Conservation (phyloP, 345 rosid species). For the Euphorbia lathyris region DNA sequence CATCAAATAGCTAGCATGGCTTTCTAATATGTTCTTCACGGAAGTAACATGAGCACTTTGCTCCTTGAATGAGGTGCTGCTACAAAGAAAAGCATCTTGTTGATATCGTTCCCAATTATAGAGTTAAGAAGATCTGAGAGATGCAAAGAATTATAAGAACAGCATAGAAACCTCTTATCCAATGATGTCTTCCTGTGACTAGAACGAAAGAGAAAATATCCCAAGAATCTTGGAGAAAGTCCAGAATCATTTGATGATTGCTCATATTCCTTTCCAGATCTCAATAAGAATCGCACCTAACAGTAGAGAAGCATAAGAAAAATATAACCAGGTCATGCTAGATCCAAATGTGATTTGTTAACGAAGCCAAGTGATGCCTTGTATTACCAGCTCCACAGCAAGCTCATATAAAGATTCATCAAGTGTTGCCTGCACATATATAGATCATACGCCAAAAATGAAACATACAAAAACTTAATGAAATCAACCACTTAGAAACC, state of each 20-base stretch:
- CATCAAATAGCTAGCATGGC: slow-evolving; percentile 97
- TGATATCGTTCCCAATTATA: slow-evolving; percentile 8
- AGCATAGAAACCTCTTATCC: slow-evolving; percentile 57
- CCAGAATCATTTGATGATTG: slow-evolving; percentile 70
- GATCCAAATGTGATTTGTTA: slow-evolving; percentile 12
- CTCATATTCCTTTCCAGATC: slow-evolving; percentile 95
- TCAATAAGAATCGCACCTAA: slow-evolving; percentile 93
- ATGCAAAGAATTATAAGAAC: slow-evolving; percentile 11
- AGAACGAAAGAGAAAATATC: slow-evolving; percentile 81
- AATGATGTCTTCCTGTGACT: slow-evolving; percentile 64
- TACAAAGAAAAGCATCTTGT: slow-evolving; percentile 17
- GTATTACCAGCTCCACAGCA: slow-evolving; percentile 91
- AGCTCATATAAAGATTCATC: slow-evolving; percentile 97
- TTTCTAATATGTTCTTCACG: slow-evolving; percentile 85
- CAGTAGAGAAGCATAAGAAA: slow-evolving; percentile 11
- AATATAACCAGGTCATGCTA: slow-evolving; percentile 6
- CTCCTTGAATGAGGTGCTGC: slow-evolving; percentile 75
- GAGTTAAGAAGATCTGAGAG: slow-evolving; percentile 4
- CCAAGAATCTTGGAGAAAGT: slow-evolving; percentile 78
- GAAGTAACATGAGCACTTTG: slow-evolving; percentile 86
- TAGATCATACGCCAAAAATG: too few species aligned
- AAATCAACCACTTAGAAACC: too few species aligned
- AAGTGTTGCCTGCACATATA: slow-evolving; percentile 82
- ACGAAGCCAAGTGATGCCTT: slow-evolving; percentile 17
- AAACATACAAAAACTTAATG: too few species aligned